phyloP scores from a whole-genome alignment of 352 stramenopile genomes.

The Globisporangium perplexum region DNA sequence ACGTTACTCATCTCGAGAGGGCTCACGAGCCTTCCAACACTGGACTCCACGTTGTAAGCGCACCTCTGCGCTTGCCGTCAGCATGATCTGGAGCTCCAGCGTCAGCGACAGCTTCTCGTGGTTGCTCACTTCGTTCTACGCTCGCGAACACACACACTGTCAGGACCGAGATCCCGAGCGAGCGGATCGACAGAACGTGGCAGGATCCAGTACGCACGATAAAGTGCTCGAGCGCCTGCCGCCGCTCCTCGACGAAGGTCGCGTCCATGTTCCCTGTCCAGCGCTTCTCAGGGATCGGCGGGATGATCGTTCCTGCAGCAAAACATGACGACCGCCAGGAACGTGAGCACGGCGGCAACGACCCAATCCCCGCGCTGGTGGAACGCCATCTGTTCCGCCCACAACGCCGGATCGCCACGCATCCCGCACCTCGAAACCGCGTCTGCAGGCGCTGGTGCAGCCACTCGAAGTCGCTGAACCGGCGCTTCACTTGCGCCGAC shows the following conservation, averaged over 20 bases:
- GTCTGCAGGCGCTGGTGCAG: conserved; percentile 74
- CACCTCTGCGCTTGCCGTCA: conserved; percentile 80
- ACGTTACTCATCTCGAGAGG: background rate
- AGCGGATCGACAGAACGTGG: too few relatives aligned
- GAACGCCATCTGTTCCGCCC: background rate
- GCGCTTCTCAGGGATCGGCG: conserved; percentile 82
- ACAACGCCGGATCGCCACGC: too few relatives aligned
- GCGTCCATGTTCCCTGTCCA: conserved; percentile 88
- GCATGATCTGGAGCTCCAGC: conserved; percentile 77
- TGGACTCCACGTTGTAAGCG: background rate
- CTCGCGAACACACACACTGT: background rate
- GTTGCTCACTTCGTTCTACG: conserved; percentile 83
- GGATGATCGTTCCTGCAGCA: conserved; percentile 79
- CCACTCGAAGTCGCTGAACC: conserved; percentile 90
- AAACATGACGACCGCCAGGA: too few relatives aligned
- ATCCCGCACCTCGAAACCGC: conserved; percentile 62
- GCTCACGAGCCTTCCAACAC: background rate
- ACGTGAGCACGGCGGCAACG: background rate
- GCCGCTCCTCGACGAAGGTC: conserved; percentile 86
- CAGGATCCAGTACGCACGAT: conserved; percentile 39
- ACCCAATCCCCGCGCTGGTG: background rate
- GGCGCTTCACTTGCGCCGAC: conserved; percentile 72
- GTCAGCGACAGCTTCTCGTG: conserved; percentile 82
- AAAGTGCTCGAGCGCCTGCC: conserved; percentile 84
- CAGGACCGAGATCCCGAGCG: background rate